Conservation (phyloP, 2,329 filamentous ascomycete genomes). For the Sphaerulina musiva region DNA sequence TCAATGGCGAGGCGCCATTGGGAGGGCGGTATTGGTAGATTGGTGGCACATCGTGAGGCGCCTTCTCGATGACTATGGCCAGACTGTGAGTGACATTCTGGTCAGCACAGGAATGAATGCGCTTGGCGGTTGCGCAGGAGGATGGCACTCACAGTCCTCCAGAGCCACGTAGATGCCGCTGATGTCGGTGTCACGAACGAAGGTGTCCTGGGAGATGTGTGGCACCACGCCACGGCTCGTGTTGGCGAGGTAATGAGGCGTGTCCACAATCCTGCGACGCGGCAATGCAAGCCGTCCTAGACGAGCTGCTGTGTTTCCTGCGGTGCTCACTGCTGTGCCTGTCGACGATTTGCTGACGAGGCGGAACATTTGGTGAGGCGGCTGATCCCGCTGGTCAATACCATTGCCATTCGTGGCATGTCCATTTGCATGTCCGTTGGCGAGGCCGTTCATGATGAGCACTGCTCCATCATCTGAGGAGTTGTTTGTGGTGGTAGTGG, state of each 20-base stretch:
- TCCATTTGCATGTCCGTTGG: conserved; percentile 6
- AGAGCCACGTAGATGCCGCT: conserved; percentile 71
- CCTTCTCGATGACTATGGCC: conserved; percentile 57
- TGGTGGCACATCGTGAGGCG: conserved; percentile 43
- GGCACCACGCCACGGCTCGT: conserved; percentile 80
- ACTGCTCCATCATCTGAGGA: background rate
- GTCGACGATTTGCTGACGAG: conserved; percentile 35
- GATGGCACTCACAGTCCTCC: conserved; percentile 72
- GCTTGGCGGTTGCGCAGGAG: conserved; percentile 4
- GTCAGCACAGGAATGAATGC: conserved; percentile 34
- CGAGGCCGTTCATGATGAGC: conserved; percentile 3
- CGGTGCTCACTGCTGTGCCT: conserved; percentile 10
- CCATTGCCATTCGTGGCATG: conserved; percentile 6
- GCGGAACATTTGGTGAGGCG: conserved; percentile 40
- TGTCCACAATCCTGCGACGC: conserved; percentile 62
- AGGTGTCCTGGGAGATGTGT: conserved; percentile 81
- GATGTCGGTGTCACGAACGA: conserved; percentile 59
- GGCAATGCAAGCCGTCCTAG: conserved; percentile 60
- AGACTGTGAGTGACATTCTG: conserved; percentile 31
- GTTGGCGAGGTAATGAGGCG: conserved; percentile 73
- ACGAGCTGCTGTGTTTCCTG: conserved; percentile 47
- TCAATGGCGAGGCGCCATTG: conserved; percentile 53
- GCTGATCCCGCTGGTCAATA: conserved; percentile 5
- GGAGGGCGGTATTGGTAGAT: conserved; percentile 46
- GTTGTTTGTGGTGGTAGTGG: background rate